phyloP scores from a whole-genome alignment of 2,329 filamentous ascomycete genomes.

The Emericellopsis atlantica region DNA sequence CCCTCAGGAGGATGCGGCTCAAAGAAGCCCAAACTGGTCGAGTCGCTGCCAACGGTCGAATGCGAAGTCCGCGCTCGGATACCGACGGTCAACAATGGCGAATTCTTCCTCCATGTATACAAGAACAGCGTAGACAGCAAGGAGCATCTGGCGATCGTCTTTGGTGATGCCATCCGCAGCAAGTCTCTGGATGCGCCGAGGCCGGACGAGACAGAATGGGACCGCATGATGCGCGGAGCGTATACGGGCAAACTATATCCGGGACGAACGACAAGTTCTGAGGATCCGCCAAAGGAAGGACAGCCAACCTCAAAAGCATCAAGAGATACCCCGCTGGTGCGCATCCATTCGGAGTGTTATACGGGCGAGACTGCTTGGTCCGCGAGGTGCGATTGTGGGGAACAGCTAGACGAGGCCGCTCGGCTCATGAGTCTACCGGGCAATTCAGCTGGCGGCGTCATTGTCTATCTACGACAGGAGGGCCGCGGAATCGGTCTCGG shows the following conservation, averaged over 20 bases:
- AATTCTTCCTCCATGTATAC: slow-evolving; percentile 97
- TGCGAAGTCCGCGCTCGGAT: slow-evolving; percentile 93
- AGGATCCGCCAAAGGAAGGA: slow-evolving; percentile 23
- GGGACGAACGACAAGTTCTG: slow-evolving; percentile 64
- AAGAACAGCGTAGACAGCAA: slow-evolving; percentile 88
- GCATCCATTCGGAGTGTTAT: slow-evolving; percentile 97
- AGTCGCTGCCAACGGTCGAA: slow-evolving; percentile 70
- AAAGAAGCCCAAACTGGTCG: slow-evolving; percentile 59
- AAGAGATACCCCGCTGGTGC: slow-evolving; percentile 51
- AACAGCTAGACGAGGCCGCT: slow-evolving; percentile 93
- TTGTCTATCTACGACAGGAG: slow-evolving; percentile 92
- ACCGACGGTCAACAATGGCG: slow-evolving; percentile 77
- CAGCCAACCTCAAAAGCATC: neutral
- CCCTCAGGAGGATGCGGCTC: slow-evolving; percentile 46
- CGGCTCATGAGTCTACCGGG: slow-evolving; percentile 72
- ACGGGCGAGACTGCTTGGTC: slow-evolving; percentile 98
- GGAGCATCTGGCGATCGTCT: slow-evolving; percentile 94
- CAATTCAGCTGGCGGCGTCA: slow-evolving; percentile 63
- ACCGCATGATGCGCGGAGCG: slow-evolving; percentile 87
- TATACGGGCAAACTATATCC: slow-evolving; percentile 83
- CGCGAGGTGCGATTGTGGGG: slow-evolving; percentile 91
- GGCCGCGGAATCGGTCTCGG: slow-evolving; percentile 88
- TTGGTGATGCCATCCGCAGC: slow-evolving; percentile 74
- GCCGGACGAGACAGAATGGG: slow-evolving; percentile 71
- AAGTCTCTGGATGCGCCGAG: slow-evolving; percentile 56